Conservation (phyloP, 2,329 filamentous ascomycete species). For the Penicillium sp. region DNA sequence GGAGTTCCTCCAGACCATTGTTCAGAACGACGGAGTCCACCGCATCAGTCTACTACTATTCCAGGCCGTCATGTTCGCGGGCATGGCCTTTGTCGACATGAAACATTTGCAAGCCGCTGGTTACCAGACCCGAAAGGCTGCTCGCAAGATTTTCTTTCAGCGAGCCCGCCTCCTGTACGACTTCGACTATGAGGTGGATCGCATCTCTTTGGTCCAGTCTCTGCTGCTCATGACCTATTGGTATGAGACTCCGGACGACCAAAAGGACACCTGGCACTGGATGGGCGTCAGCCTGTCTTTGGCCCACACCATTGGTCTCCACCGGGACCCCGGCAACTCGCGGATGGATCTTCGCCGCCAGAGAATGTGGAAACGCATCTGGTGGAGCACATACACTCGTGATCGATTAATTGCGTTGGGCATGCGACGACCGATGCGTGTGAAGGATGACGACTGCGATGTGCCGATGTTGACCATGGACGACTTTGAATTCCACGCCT, state of each 20-base stretch:
- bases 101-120: slow-evolving; percentile 73
- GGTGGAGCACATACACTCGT: slow-evolving; percentile 97
- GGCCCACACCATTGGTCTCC: slow-evolving; percentile 88
- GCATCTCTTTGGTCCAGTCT: slow-evolving; percentile 83
- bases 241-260: slow-evolving; percentile 95
- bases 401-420: slow-evolving; percentile 89
- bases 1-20: slow-evolving; percentile 59
- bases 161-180: slow-evolving; percentile 89
- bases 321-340: slow-evolving; percentile 78
- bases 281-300: slow-evolving; percentile 94
- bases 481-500: slow-evolving; percentile 76
- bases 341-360: slow-evolving; percentile 72
- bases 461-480: slow-evolving; percentile 82
- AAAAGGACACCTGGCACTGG: slow-evolving; percentile 99
- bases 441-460: slow-evolving; percentile 91
- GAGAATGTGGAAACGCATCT: slow-evolving; percentile 89
- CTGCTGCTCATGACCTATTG: slow-evolving; percentile 93
- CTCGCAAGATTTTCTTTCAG: slow-evolving; percentile 84
- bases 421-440: slow-evolving; percentile 87
- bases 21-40: slow-evolving; percentile 65
- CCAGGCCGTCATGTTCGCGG: slow-evolving; percentile 93
- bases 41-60: slow-evolving; percentile 83
- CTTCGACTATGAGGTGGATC: slow-evolving; percentile 90
- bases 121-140: slow-evolving; percentile 73
- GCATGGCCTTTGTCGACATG: slow-evolving; percentile 83